A percentile compares a stretch with the other conserved stretches of the same genome.
phyloP scores from a whole-genome alignment of 768 basidiomycete species.

The Pisolithus tinctorius region DNA sequence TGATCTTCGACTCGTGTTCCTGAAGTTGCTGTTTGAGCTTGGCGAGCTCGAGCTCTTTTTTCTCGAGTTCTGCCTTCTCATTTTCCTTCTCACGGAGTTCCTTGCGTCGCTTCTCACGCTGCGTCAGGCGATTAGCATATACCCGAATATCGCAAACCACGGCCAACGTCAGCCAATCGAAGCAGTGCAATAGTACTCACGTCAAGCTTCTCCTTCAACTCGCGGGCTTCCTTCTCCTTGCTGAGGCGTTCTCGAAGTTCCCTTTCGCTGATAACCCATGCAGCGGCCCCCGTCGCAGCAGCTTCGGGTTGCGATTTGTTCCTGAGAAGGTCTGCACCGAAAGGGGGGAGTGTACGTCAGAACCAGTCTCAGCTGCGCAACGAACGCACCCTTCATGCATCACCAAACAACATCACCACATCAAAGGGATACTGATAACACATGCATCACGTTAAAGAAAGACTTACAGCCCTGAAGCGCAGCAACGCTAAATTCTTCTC shows the following conservation, averaged over 20 bases:
- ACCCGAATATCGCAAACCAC: conserved; percentile 1
- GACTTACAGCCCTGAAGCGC: conserved; percentile 85
- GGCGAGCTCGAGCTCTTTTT: conserved; percentile 54
- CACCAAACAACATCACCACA: conserved; percentile 14
- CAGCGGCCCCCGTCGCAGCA: conserved; percentile 58
- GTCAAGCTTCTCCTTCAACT: conserved; percentile 58
- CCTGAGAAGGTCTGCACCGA: conserved; percentile 59
- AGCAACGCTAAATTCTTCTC: conserved; percentile 84
- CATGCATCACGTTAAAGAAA: conserved; percentile 14
- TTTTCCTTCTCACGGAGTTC: conserved; percentile 43
- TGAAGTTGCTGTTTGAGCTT: conserved; percentile 47
- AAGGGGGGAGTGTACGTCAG: conserved; percentile 17
- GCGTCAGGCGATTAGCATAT: conserved; percentile 6
- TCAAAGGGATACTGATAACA: conserved; percentile 2
- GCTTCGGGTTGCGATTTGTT: conserved; percentile 79
- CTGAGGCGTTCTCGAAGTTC: conserved; percentile 67
- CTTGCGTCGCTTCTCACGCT: conserved; percentile 41
- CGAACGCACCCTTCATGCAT: conserved; percentile 13
- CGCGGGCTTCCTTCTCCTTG: conserved; percentile 67
- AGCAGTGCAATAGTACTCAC: conserved; percentile 35
- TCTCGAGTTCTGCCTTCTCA: conserved; percentile 57
- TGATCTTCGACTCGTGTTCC: conserved; percentile 46
- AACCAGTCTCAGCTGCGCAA: conserved; percentile 11
- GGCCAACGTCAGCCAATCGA: conserved; percentile 14
- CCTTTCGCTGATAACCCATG: conserved; percentile 72